Base-by-base conservation (phyloP, 2,329 filamentous ascomycete genomes). In the Pseudopithomyces chartarum region DNA sequence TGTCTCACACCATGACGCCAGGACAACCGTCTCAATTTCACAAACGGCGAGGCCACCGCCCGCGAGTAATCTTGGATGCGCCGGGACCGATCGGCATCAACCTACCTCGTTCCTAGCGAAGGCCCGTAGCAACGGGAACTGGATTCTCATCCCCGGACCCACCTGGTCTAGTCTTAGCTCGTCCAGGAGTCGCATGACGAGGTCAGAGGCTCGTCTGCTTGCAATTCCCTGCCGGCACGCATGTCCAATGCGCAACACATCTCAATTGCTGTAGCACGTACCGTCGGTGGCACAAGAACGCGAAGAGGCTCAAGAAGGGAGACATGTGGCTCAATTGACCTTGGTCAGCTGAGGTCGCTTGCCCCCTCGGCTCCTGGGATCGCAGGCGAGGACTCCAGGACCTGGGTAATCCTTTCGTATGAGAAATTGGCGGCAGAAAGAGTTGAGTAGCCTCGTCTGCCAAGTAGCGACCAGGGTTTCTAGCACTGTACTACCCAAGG, bases 81-180 rank as follows among this genome's bases (percentile, higher is more conserved):
- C 62, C 59, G 59, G 59, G 47, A 55, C 52, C 58, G 70, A 73
- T 73, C 70, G 67, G 62, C 66, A 62, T 55, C 60, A 60, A 56
- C 59, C 50, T 60, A 61, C 66, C 26, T 70, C 63, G 71, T 73
- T 75, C 72, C 70, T 75, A 70, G 57, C 56, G 64, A 58, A 67
- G 57, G 67, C 65, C 69, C 72, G 68, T 61, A 65, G 64, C 58
- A 68, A 57, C 72, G 73, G 48, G 38, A 51, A 20, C 48, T 51
- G 48, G 65, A 67, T 67, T 66, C 64, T 51, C 65, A 66, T 73
- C 72, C 73, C 73, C 73, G 71, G 72, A 73, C 69, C 73, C 71
- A 70, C 69, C 54, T 55, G 34, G 48, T 51, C 40, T 38, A 38
- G 52, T 66, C 13, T 40, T 62, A 60, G 59, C 55, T 52, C 54